Evolutionary conservation across 2,329 filamentous ascomycete genomes (phyloP), one percentile per base, ranked within the genome.

Genomic region (Rosellinia necatrix): DNA sequence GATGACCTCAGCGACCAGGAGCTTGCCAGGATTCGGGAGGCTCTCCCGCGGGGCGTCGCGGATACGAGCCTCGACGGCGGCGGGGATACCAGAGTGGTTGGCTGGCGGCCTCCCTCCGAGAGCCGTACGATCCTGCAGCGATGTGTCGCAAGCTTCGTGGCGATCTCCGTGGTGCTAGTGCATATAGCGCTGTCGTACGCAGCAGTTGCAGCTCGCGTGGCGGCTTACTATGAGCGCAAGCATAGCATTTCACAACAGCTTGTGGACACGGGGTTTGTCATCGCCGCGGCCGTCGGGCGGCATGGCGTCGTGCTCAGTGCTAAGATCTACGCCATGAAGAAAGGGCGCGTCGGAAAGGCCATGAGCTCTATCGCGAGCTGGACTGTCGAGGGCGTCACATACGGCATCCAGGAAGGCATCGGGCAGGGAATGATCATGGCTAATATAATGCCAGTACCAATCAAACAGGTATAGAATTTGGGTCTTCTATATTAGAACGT

Each of bases 401-500:
- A 84, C 12, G 89, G 88, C 0, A 75, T 91, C 37, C 84, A 85
- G 64, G 85, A 90, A 63, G 86, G 88, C 5, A 74, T 81, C 78
- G 73, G 75, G 15, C 70, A 71, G 10, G 70, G 69, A 12, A 40
- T 70, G 32, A 53, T 53, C 22, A 58, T 65, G 50, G 62, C 68
- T 27, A 61, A 68, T 35, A 59, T 58, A 57, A 64, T 57, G 54
- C 52, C 49, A 37, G 54, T 25, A 12, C 15, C 13, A 30, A 24
- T n/a, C 4, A 53, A 25, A 44, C 13, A 3, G 44, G 7, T 9
- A 17, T 19, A 21, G 22, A 9, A 41, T 25, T n/a, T 32, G 34
- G 24, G 9, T 19, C 4, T 15, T 19, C 25, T 17, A 22, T 13
- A 42, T 9, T 17, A 43, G 24, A 43, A 35, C 9, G 32, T 25